These are phyloP conservation scores for Botrytis medusae DNA, from an alignment of 2,329 filamentous ascomycete species.

Conservation along the genomic window DNA sequence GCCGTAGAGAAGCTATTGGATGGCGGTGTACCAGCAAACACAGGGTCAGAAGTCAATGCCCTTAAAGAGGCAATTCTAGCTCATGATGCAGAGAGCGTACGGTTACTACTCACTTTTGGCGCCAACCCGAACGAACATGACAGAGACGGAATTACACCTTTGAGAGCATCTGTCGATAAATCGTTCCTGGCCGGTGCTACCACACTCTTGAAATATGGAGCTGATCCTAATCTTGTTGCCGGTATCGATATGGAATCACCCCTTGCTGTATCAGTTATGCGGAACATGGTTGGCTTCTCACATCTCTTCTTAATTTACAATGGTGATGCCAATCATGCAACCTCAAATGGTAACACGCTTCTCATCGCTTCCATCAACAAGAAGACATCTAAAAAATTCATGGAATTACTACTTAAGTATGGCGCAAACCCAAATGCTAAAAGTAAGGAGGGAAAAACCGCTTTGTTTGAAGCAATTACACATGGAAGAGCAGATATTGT, in stretches of 20 bases:
- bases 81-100: slow-evolving; percentile 54
- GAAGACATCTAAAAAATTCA: slow-evolving; percentile 52
- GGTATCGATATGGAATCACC: slow-evolving; percentile 56
- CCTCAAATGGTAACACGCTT: slow-evolving; percentile 58
- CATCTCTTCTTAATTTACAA: slow-evolving; percentile 63
- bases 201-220: slow-evolving; percentile 63
- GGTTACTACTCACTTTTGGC: slow-evolving; percentile 56
- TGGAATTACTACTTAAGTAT: slow-evolving; percentile 60
- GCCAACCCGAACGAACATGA: slow-evolving; percentile 56
- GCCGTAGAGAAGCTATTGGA: slow-evolving; percentile 58
- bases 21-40: slow-evolving; percentile 54
- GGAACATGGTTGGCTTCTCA: slow-evolving; percentile 56
- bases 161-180: slow-evolving; percentile 52
- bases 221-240: slow-evolving; percentile 54
- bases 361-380: slow-evolving; percentile 61
- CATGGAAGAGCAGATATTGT: slow-evolving; percentile 57
- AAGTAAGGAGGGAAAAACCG: slow-evolving; percentile 60
- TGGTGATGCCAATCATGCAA: slow-evolving; percentile 55
- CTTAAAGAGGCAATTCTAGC: slow-evolving; percentile 54
- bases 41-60: slow-evolving; percentile 47
- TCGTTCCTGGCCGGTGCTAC: slow-evolving; percentile 57
- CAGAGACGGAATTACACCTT: slow-evolving; percentile 50
- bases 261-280: slow-evolving; percentile 50
- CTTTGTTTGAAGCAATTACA: slow-evolving; percentile 62
- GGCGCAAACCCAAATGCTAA: slow-evolving; percentile 59